These are phyloP conservation scores for Aspergillus aculeatus DNA, from an alignment of 2,329 filamentous ascomycete species.

Conservation along the genomic window DNA sequence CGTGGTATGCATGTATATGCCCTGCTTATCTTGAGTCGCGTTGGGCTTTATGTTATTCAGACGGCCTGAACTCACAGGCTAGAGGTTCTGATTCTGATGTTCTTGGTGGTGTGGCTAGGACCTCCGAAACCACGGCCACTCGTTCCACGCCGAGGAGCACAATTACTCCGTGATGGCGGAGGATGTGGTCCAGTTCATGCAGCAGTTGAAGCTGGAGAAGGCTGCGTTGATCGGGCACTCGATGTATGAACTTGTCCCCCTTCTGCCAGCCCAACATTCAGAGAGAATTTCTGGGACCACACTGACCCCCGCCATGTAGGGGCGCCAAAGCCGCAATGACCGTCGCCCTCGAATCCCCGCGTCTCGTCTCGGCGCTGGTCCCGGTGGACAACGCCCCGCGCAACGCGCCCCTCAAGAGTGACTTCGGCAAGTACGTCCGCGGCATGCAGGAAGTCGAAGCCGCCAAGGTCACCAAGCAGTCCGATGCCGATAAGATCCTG, in stretches of 20 bases:
- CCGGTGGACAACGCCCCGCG: slow-evolving; percentile 91
- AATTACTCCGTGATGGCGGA: slow-evolving; percentile 80
- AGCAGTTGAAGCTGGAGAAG: slow-evolving; percentile 65
- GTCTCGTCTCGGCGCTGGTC: slow-evolving; percentile 68
- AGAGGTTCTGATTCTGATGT: too few species aligned
- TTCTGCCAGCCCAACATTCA: background rate
- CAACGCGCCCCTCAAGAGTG: slow-evolving; percentile 69
- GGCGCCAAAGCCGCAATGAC: slow-evolving; percentile 93
- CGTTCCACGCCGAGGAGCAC: slow-evolving; percentile 72
- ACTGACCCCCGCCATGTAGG: too few species aligned
- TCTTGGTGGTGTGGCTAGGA: slow-evolving; percentile 55
- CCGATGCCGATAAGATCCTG: slow-evolving; percentile 78
- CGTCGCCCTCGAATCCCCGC: slow-evolving; percentile 69
- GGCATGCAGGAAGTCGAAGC: slow-evolving; percentile 82
- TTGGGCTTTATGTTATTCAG: too few species aligned
- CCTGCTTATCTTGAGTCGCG: slow-evolving; percentile 8
- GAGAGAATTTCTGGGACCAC: too few species aligned
- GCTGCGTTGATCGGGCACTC: slow-evolving; percentile 87
- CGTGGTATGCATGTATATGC: slow-evolving; percentile 55
- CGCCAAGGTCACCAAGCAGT: slow-evolving; percentile 64
- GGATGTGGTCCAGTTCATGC: slow-evolving; percentile 78
- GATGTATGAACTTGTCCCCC: slow-evolving; percentile 59
- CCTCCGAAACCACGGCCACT: slow-evolving; percentile 89
- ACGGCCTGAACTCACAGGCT: too few species aligned
- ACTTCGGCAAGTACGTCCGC: slow-evolving; percentile 76